Base-by-base conservation (phyloP, 2,329 filamentous ascomycete genomes). In the Corynespora cassiicola region DNA sequence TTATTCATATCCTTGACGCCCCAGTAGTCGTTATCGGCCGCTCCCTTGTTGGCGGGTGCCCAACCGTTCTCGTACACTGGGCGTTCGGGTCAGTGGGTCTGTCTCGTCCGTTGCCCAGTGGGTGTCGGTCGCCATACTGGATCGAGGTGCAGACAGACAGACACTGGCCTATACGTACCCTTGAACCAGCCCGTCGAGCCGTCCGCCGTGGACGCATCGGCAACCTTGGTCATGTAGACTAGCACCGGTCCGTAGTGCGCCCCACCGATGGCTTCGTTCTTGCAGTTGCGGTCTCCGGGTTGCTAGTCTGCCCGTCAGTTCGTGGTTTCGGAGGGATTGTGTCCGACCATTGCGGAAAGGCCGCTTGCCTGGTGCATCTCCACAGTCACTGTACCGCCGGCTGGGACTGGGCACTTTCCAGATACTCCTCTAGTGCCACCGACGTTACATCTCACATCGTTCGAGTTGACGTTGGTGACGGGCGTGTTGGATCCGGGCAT, bases 121-220 rank as follows among this genome's bases (percentile, higher is more conserved):
- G n/a, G n/a, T n/a, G n/a, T n/a, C n/a, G n/a, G n/a, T n/a, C n/a
- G n/a, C n/a, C n/a, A n/a, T n/a, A n/a, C n/a, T n/a, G n/a, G n/a
- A n/a, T n/a, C n/a, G n/a, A n/a, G n/a, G n/a, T n/a, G n/a, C n/a
- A n/a, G n/a, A n/a, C 72, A n/a, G n/a, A n/a, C n/a, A n/a, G n/a
- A n/a, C n/a, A n/a, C n/a, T n/a, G n/a, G n/a, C n/a, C n/a, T n/a
- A n/a, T n/a, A n/a, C n/a, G n/a, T n/a, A n/a, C n/a, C 47, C 71
- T 81, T 82, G 74, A 82, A 82, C 76, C 78, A 82, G 33, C 65
- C 63, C 12, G 72, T 66, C 35, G 73, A 71, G 27, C 74, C 71
- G 44, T 75, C 74, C 18, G 78, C 78, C 46, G 75, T 73, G 52
- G 75, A 77, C 11, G 69, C 61, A 11, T 67, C 62, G 54, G 76